A percentile compares a stretch with the other conserved stretches of the same genome.
phyloP scores from a whole-genome alignment of 192 early-diverging fungal species.

The Coemansia aciculifera region DNA sequence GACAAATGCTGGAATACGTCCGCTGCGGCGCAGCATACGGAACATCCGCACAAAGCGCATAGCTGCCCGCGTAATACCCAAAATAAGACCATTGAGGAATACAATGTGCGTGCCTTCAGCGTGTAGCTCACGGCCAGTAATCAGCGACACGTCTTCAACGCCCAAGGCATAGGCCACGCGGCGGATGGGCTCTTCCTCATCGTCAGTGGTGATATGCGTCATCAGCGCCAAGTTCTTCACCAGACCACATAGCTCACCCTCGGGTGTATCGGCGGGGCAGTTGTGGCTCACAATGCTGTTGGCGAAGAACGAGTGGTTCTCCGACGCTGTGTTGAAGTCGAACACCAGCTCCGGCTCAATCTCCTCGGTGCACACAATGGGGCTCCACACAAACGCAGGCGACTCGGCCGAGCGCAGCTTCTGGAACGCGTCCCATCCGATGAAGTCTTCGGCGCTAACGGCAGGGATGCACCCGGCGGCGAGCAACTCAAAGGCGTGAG shows the following conservation, averaged over 20 bases:
- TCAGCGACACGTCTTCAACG: constrained; percentile 70
- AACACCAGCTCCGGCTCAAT: constrained; percentile 25
- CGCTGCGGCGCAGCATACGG: constrained; percentile 80
- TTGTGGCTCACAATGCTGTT: constrained; percentile 59
- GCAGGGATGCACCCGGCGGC: neutral
- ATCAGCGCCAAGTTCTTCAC: constrained; percentile 99
- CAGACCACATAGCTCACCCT: constrained; percentile 98
- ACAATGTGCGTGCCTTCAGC: constrained; percentile 77
- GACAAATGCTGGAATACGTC: constrained; percentile 79
- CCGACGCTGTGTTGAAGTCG: constrained; percentile 28
- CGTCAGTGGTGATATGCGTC: constrained; percentile 91
- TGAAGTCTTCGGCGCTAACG: neutral
- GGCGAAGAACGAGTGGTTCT: constrained; percentile 39
- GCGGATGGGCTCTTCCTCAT: constrained; percentile 74
- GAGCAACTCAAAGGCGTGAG: neutral
- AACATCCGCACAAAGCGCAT: constrained; percentile 85
- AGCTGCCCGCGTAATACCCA: constrained; percentile 83
- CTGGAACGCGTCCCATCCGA: constrained; percentile 24
- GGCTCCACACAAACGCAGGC: constrained; percentile 26
- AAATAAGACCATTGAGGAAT: constrained; percentile 90
- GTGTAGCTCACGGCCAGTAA: constrained; percentile 88
- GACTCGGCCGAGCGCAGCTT: constrained; percentile 23
- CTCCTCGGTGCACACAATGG: constrained; percentile 18
- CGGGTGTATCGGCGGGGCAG: constrained; percentile 96
- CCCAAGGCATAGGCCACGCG: constrained; percentile 90